A percentile compares a stretch with the other conserved stretches of the same genome.
Evolutionary conservation across 768 basidiomycete genomes (phyloP).

Genomic region (Naganishia onofrii): DNA sequence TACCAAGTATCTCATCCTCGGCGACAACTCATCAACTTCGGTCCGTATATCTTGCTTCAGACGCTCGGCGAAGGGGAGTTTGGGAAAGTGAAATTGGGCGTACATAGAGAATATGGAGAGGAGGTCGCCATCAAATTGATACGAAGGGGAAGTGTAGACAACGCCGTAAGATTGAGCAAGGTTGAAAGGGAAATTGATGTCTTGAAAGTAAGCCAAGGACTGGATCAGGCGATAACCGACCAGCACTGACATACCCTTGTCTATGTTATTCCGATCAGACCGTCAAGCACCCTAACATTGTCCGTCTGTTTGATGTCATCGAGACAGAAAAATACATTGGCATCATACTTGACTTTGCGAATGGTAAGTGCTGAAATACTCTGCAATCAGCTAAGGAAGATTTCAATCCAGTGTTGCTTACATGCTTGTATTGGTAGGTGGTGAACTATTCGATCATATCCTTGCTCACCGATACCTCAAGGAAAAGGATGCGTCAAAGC

Average conservation of each 20-base stretch:
- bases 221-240: neutral
- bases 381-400: too few relatives aligned
- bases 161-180: conserved; percentile 75
- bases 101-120: conserved; percentile 89
- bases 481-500: conserved; percentile 87
- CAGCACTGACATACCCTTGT: neutral
- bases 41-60: conserved; percentile 90
- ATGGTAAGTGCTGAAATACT: conserved; percentile 58
- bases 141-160: conserved; percentile 85
- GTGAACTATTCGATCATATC: conserved; percentile 98
- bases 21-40: conserved; percentile 61
- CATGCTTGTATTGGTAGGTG: conserved; percentile 52
- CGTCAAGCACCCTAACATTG: conserved; percentile 96
- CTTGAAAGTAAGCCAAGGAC: conserved; percentile 65
- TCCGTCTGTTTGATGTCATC: conserved; percentile 95
- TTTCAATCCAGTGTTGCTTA: conserved; percentile 59
- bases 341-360: conserved; percentile 97
- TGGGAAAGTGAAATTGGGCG: conserved; percentile 96
- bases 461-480: conserved; percentile 93
- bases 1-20: conserved; percentile 51
- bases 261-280: conserved; percentile 57
- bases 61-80: conserved; percentile 98
- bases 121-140: conserved; percentile 99
- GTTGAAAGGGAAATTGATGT: conserved; percentile 98
- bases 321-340: conserved; percentile 99